A percentile compares a stretch with the other conserved stretches of the same genome.
These are phyloP conservation scores for Cokeromyces recurvatus DNA, from an alignment of 371 early-diverging fungal species.

Conservation along the genomic window DNA sequence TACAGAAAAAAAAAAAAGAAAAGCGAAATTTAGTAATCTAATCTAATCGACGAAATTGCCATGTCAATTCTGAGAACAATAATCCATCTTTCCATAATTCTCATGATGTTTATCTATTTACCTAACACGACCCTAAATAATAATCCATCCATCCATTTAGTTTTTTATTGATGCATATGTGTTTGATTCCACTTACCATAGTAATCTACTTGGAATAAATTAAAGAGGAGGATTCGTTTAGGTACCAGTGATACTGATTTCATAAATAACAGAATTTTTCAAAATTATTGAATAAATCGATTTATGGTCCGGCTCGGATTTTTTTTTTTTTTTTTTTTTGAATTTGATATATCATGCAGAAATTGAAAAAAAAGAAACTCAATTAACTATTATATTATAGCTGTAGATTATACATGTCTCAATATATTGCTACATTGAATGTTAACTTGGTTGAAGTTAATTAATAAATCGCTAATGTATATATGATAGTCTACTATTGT, in stretches of 20 bases:
- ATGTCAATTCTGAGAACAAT: background rate
- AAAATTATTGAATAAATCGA: background rate
- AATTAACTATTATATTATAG: too few species aligned
- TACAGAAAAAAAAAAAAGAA: background rate
- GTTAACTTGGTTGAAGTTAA: too few species aligned
- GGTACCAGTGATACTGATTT: background rate
- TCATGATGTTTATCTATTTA: background rate
- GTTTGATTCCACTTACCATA: constrained; percentile 10
- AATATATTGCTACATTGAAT: too few species aligned
- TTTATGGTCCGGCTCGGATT: too few species aligned
- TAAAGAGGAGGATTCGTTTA: constrained; percentile 17
- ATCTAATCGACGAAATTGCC: background rate
- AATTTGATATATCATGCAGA: too few species aligned
- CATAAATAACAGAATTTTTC: background rate
- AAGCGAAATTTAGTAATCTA: background rate
- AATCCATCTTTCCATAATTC: constrained; percentile 11
- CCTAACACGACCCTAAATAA: constrained; percentile 27
- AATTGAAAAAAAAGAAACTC: too few species aligned
- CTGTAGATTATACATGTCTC: too few species aligned
- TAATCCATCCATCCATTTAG: constrained; percentile 3
- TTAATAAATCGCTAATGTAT: too few species aligned
- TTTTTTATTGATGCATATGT: background rate
- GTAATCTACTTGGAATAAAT: constrained; percentile 18
- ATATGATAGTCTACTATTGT: too few species aligned
- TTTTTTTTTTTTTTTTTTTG: too few species aligned